Evolutionary conservation across 768 basidiomycete genomes (phyloP), one percentile per base, ranked within the genome.

Genomic region (Amanita pallidorosea): DNA sequence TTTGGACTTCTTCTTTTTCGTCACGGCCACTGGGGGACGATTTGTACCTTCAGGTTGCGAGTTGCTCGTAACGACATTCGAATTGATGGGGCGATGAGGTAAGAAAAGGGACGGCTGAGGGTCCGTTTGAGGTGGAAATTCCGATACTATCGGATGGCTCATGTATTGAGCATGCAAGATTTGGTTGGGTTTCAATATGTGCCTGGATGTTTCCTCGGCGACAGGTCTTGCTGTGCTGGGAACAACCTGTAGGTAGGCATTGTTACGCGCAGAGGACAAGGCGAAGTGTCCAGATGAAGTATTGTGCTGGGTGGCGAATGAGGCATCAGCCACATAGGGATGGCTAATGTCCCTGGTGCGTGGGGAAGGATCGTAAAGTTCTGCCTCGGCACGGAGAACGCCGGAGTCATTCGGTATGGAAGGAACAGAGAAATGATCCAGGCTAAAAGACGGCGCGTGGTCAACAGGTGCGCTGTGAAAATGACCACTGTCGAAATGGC

Each of bases 1-100:
- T 59, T 77, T 80, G 2, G 69, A 65, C 58, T 72, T 75, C 58
- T 72, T 76, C 61, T 69, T 72, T 54, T 69, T 72, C 13, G 22
- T 38, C 2, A 31, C 15, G 4, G 36, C 37, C 11, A 25, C 36
- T 9, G 45, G 37, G 11, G 37, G 51, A n/a, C 13, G 41, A 35
- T 36, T 20, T 2, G 35, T 5, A 18, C 37, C 42, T 20, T 45
- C 43, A 3, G 42, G 18, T 33, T 15, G 33, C 9, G 42, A 13
- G 42, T 20, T 2, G 7, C 23, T 45, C 2, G 43, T 20, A 7
- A n/a, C 23, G 20, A 7, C 35, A 11, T 34, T 48, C 15, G 34
- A 23, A 34, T 22, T 34, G 29, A 22, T 2, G n/a, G 17, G 3
- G 6, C 9, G 37, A 20, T 43, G 29, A 23, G 49, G 29, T 31